Evolutionary conservation across 306 rosid species (phyloP).

Genomic region (Vigna reflexopilosa): DNA sequence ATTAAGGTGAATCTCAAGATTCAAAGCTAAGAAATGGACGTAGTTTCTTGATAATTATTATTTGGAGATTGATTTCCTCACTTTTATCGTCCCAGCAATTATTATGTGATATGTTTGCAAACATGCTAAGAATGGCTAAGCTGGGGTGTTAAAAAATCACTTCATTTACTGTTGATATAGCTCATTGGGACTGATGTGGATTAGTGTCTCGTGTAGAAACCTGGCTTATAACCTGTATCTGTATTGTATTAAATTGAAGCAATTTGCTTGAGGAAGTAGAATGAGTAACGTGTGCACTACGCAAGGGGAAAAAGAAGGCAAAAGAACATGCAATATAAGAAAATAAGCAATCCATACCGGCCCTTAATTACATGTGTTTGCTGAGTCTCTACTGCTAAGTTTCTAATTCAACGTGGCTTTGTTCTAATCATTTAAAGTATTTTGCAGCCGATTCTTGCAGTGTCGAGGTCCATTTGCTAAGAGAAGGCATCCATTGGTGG

Average conservation of each 20-base stretch:
- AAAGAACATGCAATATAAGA: slow-evolving; percentile 2
- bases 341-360: slow-evolving; percentile 14
- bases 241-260: slow-evolving; percentile 14
- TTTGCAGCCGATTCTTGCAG: slow-evolving; percentile 96
- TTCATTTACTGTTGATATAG: slow-evolving; percentile 24
- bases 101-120: background rate
- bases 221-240: slow-evolving; percentile 2
- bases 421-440: slow-evolving; percentile 45
- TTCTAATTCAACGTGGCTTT: slow-evolving; percentile 28
- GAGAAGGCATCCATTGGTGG: slow-evolving; percentile 95
- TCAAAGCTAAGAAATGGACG: slow-evolving; percentile 28
- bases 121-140: slow-evolving; percentile 19
- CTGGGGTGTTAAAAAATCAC: slow-evolving; percentile 15
- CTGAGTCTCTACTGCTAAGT: slow-evolving; percentile 30
- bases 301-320: slow-evolving; percentile 30
- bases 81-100: background rate
- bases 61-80: slow-evolving; percentile 9
- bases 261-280: slow-evolving; percentile 19
- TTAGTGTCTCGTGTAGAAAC: slow-evolving; percentile 28
- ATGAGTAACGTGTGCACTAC: slow-evolving; percentile 21
- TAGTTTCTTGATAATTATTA: slow-evolving; percentile 19
- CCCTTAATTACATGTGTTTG: slow-evolving; percentile 13
- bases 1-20: slow-evolving; percentile 23
- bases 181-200: slow-evolving; percentile 29
- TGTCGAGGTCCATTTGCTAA: slow-evolving; percentile 99